Evolutionary conservation across 306 rosid species (phyloP), one percentile per base, ranked within the genome.

Genomic region (Dryas drummondii): DNA sequence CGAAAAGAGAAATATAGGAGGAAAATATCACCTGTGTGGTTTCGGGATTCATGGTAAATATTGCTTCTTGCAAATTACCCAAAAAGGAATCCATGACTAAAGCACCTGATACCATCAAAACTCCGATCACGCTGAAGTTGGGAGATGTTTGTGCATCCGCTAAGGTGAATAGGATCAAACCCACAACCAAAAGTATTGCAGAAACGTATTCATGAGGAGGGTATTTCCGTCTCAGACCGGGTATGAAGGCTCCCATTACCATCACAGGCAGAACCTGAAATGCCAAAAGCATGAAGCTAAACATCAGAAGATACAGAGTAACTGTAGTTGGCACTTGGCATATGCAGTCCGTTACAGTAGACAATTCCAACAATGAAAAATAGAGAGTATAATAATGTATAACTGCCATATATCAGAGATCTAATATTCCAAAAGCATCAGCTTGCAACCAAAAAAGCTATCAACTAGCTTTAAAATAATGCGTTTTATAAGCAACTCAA

Each of bases 241-340:
- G 99, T 63, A 94, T 92, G 84, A 94, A 92, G 11, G 97, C 99
- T 5, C 99, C 99, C 97, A 94, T 94, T 60, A 94, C 76, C 99
- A 94, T 94, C 90, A 94, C 99, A 1, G 99, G 99, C 60, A 94
- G 80, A 78, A 94, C 99, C 98, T 94, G 76, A 76, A 17, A 66
- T 65, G 74, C 82, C 81, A 76, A 72, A 66, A 81, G 27, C 55
- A 32, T 40, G 50, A 17, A n/a, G 42, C 27, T 9, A 48, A 32
- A 51, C 17, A 56, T 40, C 3, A 72, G 59, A 42, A 32, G 13
- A 40, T 4, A 16, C 0, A 26, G 6, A 44, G 32, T 4, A 32
- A 53, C 56, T 12, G 27, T 72, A 42, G 44, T 55, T 8, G 37
- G 52, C 42, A 47, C 41, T 57, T 6, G 8, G 26, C 40, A 66